Base-by-base conservation (phyloP, 2,329 filamentous ascomycete genomes). In the Arthroderma sp. region DNA sequence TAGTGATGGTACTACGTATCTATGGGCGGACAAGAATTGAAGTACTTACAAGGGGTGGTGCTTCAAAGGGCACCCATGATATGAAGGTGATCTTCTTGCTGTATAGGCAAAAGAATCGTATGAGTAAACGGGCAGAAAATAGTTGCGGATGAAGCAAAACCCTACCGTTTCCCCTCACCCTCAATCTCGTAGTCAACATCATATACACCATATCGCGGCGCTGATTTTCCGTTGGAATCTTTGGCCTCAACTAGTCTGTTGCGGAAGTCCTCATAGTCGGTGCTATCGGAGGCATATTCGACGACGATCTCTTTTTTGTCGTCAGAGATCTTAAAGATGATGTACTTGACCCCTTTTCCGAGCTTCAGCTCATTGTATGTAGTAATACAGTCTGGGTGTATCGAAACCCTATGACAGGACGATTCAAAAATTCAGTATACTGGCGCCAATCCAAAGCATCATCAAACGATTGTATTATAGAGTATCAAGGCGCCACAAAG, bases 71-170 rank as follows among this genome's bases (percentile, higher is more conserved):
- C 38, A 67, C 65, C 66, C 66, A 69, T 48, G 66, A 69, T 53
- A 72, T 71, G 62, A 72, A 71, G 46, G 69, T 58, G 52, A 71
- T 71, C 60, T 72, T 72, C 62, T 61, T 68, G 55, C 69, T 71
- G 44, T 42, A 49, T 5, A 43, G 36, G 41, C 22, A 46, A 44
- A 8, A n/a, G 31, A 33, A 6, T 40, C 22, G 38, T 22, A 22
- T 22, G 15, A 22, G 15, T 22, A 3, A 22, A 22, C 15, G 15
- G 15, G 15, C 15, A 22, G 3, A 22, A 29, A 22, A 31, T 29
- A 43, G 7, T 29, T 36, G 6, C 22, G 22, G 15, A n/a, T 37
- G 10, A 3, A 36, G 30, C 11, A 29, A n/a, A 45, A 40, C 47
- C 61, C 51, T 59, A 71, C 68, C 68, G 60, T 57, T 68, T 68